Base-by-base conservation (phyloP, 176 grass and related monocot species). In the Lolium perenne region DNA sequence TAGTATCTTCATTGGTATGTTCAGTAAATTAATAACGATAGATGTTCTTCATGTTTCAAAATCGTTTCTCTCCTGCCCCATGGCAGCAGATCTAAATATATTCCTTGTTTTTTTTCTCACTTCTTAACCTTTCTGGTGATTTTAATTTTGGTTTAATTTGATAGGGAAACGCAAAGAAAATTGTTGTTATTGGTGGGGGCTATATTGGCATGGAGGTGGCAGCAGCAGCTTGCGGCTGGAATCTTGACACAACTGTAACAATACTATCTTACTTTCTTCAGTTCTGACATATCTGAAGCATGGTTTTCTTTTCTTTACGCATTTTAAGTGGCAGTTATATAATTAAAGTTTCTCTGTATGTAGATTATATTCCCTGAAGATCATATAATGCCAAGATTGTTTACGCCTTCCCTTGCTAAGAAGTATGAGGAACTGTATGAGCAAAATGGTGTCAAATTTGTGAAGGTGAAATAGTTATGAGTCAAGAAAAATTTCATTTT, bases 131-230 rank as follows among this genome's bases (percentile, higher is more conserved):
- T 87, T 62, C 40, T 83, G 14, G 41, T 78, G 46, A 77, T 48
- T 71, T 47, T 47, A n/a, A 63, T 80, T 70, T 87, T 80, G 4
- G 75, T 75, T 45, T 76, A 16, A 56, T 65, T 73, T 87, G 26
- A 56, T 87, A 98, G 96, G 87, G 89, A 80, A 94, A 55, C 71
- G 84, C 93, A 77, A 94, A 95, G 77, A 98, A 94, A 47, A 51
- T 98, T 76, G 90, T 87, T 62, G 75, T 98, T 87, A 92, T 98
- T 78, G 96, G 96, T 67, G 96, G 96, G 82, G 96, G 96, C 25
- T 98, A 98, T 88, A 98, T 98, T 90, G 96, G 96, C 84, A 98
- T 95, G 96, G 96, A 98, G 80, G 90, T 98, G 68, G 93, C 92
- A 76, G 91, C 93, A 70, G 96, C 93, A 77, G 87, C 93, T 80